phyloP scores from a whole-genome alignment of 2,329 filamentous ascomycete species.

The Scorias spongiosa region DNA sequence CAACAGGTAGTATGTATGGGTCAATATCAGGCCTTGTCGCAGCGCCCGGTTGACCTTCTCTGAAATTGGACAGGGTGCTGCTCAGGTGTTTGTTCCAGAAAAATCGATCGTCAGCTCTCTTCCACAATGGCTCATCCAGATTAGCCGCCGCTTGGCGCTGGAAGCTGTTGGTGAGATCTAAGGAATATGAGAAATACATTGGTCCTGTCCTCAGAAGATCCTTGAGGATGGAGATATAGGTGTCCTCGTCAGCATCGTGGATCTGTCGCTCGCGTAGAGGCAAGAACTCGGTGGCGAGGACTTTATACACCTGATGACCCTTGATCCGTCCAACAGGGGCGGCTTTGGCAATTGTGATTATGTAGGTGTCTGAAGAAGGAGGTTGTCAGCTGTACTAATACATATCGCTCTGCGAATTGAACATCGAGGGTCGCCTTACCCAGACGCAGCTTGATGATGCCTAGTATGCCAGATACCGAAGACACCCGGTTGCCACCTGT shows the following conservation, averaged over 20 bases:
- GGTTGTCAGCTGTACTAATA: conserved; percentile 3
- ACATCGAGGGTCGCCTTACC: conserved; percentile 38
- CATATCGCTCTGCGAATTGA: background rate
- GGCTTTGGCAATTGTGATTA: conserved; percentile 89
- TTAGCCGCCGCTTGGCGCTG: conserved; percentile 78
- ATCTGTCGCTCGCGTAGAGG: conserved; percentile 84
- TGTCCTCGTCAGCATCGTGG: conserved; percentile 86
- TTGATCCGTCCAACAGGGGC: conserved; percentile 80
- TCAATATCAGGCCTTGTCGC: conserved; percentile 64
- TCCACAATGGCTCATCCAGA: conserved; percentile 63
- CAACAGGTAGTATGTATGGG: conserved; percentile 85
- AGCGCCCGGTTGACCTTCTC: conserved; percentile 41
- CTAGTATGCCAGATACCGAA: conserved; percentile 87
- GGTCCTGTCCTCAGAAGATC: conserved; percentile 67
- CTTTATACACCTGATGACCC: conserved; percentile 92
- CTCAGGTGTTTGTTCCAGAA: conserved; percentile 97
- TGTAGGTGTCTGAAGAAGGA: conserved; percentile 66
- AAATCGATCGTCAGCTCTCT: conserved; percentile 87
- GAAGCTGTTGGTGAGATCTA: conserved; percentile 93
- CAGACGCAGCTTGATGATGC: conserved; percentile 82
- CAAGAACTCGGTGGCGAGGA: conserved; percentile 80
- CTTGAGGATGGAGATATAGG: conserved; percentile 70
- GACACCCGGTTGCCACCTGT: conserved; percentile 70
- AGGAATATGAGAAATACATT: conserved; percentile 96
- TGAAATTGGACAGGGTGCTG: conserved; percentile 81